Base-by-base conservation (phyloP, 768 basidiomycete species). In the Austroboletus eburneus region DNA sequence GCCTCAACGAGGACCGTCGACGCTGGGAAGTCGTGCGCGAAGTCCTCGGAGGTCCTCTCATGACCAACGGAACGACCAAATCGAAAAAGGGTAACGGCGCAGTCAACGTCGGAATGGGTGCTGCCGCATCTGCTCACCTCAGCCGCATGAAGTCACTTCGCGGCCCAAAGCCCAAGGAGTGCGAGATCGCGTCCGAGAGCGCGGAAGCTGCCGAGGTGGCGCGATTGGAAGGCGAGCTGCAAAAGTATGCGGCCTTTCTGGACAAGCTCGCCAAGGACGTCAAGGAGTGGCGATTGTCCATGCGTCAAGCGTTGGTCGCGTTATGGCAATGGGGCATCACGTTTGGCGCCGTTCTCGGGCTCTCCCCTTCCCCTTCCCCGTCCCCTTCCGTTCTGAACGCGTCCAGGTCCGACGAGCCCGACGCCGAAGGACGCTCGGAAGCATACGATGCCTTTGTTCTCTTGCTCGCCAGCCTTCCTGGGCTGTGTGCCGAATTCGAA, bases 11-110 rank as follows among this genome's bases (percentile, higher is more conserved):
- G 59, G 84, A 80, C 16, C 70, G 86, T 47, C 69, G 89, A 45
- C 71, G 88, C 12, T 78, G 80, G 43, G 90, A 92, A 63, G 84
- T 91, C 32, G 81, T 92, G 8, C 84, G 81, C 54, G 84, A 84
- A 54, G 85, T 88, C 29, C 72, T 91, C 33, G 72, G 68, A 47
- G 67, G 71, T 32, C 50, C 59, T 0, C 70, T 63, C 3, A 58
- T 67, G 8, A 29, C 71, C 61, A 69, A 69, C 57, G 67, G 68
- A 50, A 63, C 68, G 8, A 64, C 74, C 56, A 69, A 70, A 43
- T 58, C 60, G 33, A 60, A 69, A 63, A 64, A 65, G 59, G 61
- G 72, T 54, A 69, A 68, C 43, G 62, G 63, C 35, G 57, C 65
- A 13, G 65, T 76, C 63, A 67, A 69, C 52, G 59, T 61, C 51